Evolutionary conservation across 225 moss, liverwort and hornwort species (phyloP).

Genomic region (Bryoerythrophyllum caledonicum): DNA sequence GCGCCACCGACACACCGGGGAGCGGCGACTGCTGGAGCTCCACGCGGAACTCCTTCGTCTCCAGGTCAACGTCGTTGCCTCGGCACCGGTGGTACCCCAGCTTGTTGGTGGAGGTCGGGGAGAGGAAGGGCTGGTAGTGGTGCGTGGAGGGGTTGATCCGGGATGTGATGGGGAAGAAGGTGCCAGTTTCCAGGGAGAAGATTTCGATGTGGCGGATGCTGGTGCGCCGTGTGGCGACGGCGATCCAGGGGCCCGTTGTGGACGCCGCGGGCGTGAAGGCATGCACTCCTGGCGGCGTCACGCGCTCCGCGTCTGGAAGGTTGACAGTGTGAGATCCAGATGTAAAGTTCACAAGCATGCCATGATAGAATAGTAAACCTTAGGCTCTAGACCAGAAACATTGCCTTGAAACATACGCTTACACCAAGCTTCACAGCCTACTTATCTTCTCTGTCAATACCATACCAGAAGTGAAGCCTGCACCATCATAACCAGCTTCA

Average conservation of each 20-base stretch:
- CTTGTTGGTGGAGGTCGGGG: constrained; percentile 47
- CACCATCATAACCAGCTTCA: background rate
- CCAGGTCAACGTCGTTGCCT: constrained; percentile 31
- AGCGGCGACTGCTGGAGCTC: constrained; percentile 58
- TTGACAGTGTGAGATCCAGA: background rate
- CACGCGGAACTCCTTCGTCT: constrained; percentile 31
- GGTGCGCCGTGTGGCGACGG: constrained; percentile 76
- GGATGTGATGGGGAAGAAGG: constrained; percentile 59
- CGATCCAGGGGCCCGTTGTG: constrained; percentile 61
- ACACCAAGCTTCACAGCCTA: too few relatives aligned
- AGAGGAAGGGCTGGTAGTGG: constrained; percentile 85
- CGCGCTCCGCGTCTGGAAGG: constrained; percentile 54
- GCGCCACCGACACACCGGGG: constrained; percentile 44
- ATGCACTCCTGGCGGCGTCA: constrained; percentile 78
- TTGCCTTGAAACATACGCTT: too few relatives aligned
- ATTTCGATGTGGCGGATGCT: constrained; percentile 74
- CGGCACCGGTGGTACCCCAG: constrained; percentile 83
- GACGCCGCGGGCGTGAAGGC: constrained; percentile 85
- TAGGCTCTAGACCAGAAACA: too few relatives aligned
- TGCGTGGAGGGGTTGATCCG: constrained; percentile 47
- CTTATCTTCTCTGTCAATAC: too few relatives aligned
- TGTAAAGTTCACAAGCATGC: background rate
- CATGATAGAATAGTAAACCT: too few relatives aligned
- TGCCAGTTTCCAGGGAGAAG: constrained; percentile 48
- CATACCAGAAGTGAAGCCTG: too few relatives aligned